phyloP scores from a whole-genome alignment of 768 basidiomycete species.

The Boletus reticuloceps region DNA sequence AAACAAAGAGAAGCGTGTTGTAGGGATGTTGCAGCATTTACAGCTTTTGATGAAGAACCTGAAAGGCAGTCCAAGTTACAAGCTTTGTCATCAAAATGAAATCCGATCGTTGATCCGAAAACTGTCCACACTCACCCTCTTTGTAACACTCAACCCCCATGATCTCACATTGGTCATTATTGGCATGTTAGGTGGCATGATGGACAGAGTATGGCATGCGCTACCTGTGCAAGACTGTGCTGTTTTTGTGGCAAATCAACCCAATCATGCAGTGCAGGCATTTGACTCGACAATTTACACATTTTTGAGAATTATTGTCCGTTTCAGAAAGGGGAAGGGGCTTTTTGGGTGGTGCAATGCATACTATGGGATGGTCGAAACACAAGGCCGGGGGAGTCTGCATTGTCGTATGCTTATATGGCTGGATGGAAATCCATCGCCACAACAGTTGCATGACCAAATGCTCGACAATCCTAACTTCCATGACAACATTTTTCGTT shows the following conservation, averaged over 20 bases:
- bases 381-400: neutral
- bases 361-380: neutral
- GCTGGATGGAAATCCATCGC: neutral
- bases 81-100: neutral
- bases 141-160: neutral
- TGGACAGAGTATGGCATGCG: too few relatives aligned
- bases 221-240: too few relatives aligned
- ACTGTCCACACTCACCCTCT: neutral
- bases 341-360: neutral
- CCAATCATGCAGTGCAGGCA: neutral
- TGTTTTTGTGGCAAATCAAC: neutral
- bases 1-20: too few relatives aligned
- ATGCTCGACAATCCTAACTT: neutral
- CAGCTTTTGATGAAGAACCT: too few relatives aligned
- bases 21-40: too few relatives aligned
- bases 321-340: neutral
- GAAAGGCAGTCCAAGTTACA: neutral
- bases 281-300: neutral
- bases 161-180: neutral
- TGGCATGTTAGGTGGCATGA: too few relatives aligned
- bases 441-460: neutral
- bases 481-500: neutral
- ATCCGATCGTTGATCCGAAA: too few relatives aligned
- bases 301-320: neutral
- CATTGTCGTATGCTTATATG: neutral